These are phyloP conservation scores for Chenopodium album DNA, from an alignment of 148 eudicot species.

Conservation along the genomic window DNA sequence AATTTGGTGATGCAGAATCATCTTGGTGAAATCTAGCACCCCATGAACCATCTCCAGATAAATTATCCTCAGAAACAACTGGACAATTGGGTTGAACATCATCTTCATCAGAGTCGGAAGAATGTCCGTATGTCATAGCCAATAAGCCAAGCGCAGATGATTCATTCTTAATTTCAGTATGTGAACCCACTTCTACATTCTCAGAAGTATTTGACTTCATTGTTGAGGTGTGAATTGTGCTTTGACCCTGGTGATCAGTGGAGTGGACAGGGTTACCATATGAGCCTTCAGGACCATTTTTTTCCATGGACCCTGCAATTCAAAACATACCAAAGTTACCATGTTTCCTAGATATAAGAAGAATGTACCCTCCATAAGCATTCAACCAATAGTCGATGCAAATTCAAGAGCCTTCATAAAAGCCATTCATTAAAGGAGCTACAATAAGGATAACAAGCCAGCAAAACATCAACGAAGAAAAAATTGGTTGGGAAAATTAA, in stretches of 20 bases:
- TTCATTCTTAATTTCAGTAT: constrained; percentile 31
- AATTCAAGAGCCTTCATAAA: too few species aligned
- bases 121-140: constrained; percentile 77
- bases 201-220: constrained; percentile 25
- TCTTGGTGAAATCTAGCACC: constrained; percentile 39
- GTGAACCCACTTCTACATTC: constrained; percentile 21
- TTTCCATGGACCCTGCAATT: constrained; percentile 44
- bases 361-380: too few species aligned
- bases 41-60: constrained; percentile 36
- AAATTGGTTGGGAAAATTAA: background rate
- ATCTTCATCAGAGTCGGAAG: constrained; percentile 84
- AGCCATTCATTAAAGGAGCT: too few species aligned
- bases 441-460: background rate
- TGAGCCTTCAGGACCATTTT: constrained; percentile 37
- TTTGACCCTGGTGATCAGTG: constrained; percentile 28
- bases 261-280: constrained; percentile 46
- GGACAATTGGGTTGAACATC: constrained; percentile 41
- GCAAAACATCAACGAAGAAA: background rate
- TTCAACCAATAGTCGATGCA: too few species aligned
- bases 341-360: background rate
- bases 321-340: constrained; percentile 4
- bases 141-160: constrained; percentile 85
- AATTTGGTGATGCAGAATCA: constrained; percentile 33
- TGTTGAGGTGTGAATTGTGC: constrained; percentile 16
- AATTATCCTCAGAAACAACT: constrained; percentile 33